Evolutionary conservation across 2,329 filamentous ascomycete species (phyloP), one percentile per base, ranked within the genome.

Genomic region (Ophiostoma ips): DNA sequence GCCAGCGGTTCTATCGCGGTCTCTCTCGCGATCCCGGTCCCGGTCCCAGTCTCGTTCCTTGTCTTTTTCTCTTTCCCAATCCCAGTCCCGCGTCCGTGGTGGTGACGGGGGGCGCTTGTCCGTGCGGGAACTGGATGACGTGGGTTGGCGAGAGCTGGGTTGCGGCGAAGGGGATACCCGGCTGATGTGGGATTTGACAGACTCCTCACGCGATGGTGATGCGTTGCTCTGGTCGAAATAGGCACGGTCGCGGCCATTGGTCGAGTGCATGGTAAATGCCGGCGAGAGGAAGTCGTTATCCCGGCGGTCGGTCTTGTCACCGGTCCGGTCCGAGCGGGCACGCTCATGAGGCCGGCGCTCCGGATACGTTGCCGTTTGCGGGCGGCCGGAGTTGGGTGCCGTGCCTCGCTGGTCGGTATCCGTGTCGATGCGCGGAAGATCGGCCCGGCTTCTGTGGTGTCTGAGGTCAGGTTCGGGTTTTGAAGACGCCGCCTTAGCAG

Each of bases 361-460:
- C 15, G 5, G 9, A 9, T 24, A 21, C 18, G 38, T 21, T 24
- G 38, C 38, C 3, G 38, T 41, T 28, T 12, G 21, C 15, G 38
- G 19, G 12, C 38, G 19, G 24, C 40, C 24, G 5, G 40, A 30
- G 24, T 24, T 16, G 15, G 40, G 24, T 10, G 7, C 13, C 21
- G 44, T 44, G 21, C 1, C 62, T 62, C 58, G 30, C 10, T n/a
- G 44, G 61, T 64, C 61, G 6, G 68, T 43, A 1, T 68, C 63
- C 2, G 72, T 75, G 30, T 71, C 66, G 13, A 75, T 61, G 6
- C 63, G 65, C 4, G 71, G 70, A 5, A 75, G 57, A 28, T 72
- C 66, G n/a, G 61, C 58, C 33, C 63, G 64, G 50, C 65, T 67
- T 53, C 57, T 65, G 19, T 60, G 61, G 46, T 60, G 61, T n/a